Percentiles rank a stretch among this genome's conserved stretches.
These are phyloP conservation scores for Rhodotorula toruloides DNA, from an alignment of 768 basidiomycete species.

Conservation along the genomic window DNA sequence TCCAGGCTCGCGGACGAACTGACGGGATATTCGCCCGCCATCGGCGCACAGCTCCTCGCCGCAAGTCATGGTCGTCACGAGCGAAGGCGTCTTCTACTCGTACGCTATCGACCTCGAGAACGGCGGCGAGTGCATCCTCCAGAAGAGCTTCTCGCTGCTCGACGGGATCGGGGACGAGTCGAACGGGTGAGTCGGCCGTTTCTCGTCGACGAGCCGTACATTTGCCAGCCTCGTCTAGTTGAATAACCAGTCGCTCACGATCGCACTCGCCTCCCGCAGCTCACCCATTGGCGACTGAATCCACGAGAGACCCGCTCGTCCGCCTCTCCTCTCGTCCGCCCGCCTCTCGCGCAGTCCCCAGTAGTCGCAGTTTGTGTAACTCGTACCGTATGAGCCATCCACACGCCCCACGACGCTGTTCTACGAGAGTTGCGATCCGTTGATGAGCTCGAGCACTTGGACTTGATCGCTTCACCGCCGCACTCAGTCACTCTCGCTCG, in stretches of 20 bases:
- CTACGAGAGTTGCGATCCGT: too few relatives aligned
- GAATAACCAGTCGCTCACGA: background rate
- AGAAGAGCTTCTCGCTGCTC: constrained; percentile 71
- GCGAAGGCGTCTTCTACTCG: constrained; percentile 90
- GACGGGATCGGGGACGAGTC: constrained; percentile 25
- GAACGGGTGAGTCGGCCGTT: constrained; percentile 11
- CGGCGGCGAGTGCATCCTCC: constrained; percentile 87
- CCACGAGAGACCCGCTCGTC: background rate
- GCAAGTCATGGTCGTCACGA: constrained; percentile 93
- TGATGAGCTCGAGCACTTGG: too few relatives aligned
- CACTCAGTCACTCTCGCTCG: too few relatives aligned
- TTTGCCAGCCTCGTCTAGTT: too few relatives aligned
- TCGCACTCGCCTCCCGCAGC: background rate
- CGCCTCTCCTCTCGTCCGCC: background rate
- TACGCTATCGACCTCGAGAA: constrained; percentile 94
- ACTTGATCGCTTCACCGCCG: too few relatives aligned
- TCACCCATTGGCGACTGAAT: constrained; percentile 14
- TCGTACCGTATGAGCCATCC: too few relatives aligned
- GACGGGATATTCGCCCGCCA: background rate
- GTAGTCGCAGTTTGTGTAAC: background rate
- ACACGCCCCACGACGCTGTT: too few relatives aligned
- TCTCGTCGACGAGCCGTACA: too few relatives aligned
- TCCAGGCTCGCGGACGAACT: background rate
- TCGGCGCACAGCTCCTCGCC: constrained; percentile 71
- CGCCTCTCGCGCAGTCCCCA: background rate